Base-by-base conservation (phyloP, 2,329 filamentous ascomycete genomes). In the Sporothrix brasiliensis region DNA sequence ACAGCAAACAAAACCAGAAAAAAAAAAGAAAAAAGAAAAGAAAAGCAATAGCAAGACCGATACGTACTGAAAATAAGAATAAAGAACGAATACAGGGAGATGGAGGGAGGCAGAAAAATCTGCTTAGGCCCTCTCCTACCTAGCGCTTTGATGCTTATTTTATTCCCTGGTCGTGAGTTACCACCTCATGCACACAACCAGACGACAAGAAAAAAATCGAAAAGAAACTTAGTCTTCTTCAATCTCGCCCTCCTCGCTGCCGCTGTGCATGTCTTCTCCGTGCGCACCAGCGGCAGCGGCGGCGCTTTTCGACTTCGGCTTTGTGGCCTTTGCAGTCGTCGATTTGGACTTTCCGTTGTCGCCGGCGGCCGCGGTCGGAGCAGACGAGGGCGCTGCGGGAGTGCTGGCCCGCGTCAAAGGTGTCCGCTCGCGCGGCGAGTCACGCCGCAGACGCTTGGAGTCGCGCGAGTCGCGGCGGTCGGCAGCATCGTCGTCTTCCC, bases 171-270 rank as follows among this genome's bases (percentile, higher is more conserved):
- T 44, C 50, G 41, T 50, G 63, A 44, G 65, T 54, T 54, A 54
- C 50, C 65, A 53, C 65, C 65, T 54, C n/a, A 14, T n/a, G 47
- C 16, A n/a, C 44, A 67, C 5, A 39, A n/a, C 53, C 11, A 39
- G n/a, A 11, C 27, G 44, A 54, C 54, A n/a, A 44, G 19, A n/a
- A 30, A 47, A 47, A 34, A 66, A 66, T 30, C 3, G 21, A 61
- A 56, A 34, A 69, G 27, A 65, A 41, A 67, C 65, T 69, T 61
- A 88, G 75, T 89, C 87, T 83, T 98, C 94, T 80, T 97, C 95
- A 76, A 99, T 98, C 83, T 99, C 95, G 68, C 95, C 95, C 81
- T 99, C 95, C 81, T 99, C 95, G 77, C 94, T 97, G 68, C 95
- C 95, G 71, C 92, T 94, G 76, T 92, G 90, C 70, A 93, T 84